A percentile compares a stretch with the other conserved stretches of the same genome.
phyloP scores from a whole-genome alignment of 805 yeast genomes.

The Hanseniaspora guilliermondii region DNA sequence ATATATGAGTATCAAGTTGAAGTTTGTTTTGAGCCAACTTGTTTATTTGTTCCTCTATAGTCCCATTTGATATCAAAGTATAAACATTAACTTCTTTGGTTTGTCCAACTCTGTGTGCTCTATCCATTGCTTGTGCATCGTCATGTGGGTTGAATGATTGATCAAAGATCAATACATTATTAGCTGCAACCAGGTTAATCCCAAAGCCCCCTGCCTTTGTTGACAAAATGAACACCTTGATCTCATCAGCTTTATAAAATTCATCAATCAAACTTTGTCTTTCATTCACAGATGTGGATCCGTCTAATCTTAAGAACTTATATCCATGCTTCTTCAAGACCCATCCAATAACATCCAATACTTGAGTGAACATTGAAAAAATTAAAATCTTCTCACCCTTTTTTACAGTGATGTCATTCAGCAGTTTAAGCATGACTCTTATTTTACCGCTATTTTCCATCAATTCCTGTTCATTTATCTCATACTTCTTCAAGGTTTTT shows the following conservation, averaged over 20 bases:
- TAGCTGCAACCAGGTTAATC: slow-evolving; percentile 90
- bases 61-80: slow-evolving; percentile 55
- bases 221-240: slow-evolving; percentile 77
- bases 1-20: slow-evolving; percentile 50
- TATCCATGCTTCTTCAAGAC: slow-evolving; percentile 52
- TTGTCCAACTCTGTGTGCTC: slow-evolving; percentile 97
- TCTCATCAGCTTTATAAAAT: slow-evolving; percentile 66
- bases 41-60: slow-evolving; percentile 83
- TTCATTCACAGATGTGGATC: slow-evolving; percentile 84
- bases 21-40: slow-evolving; percentile 80
- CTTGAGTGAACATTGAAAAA: slow-evolving; percentile 86
- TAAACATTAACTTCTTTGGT: slow-evolving; percentile 68
- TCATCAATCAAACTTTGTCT: slow-evolving; percentile 86
- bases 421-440: slow-evolving; percentile 38
- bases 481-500: slow-evolving; percentile 41
- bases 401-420: slow-evolving; percentile 41
- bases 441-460: slow-evolving; percentile 66
- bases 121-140: slow-evolving; percentile 95
- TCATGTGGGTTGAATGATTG: slow-evolving; percentile 96
- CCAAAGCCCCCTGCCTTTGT: slow-evolving; percentile 99
- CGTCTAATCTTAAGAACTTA: slow-evolving; percentile 77
- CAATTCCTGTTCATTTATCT: slow-evolving; percentile 43
- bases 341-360: slow-evolving; percentile 73
- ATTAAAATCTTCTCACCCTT: slow-evolving; percentile 58
- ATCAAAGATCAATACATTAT: slow-evolving; percentile 80